These are phyloP conservation scores for Paracamarosporium sp. DNA, from an alignment of 2,329 filamentous ascomycete species.

Conservation along the genomic window DNA sequence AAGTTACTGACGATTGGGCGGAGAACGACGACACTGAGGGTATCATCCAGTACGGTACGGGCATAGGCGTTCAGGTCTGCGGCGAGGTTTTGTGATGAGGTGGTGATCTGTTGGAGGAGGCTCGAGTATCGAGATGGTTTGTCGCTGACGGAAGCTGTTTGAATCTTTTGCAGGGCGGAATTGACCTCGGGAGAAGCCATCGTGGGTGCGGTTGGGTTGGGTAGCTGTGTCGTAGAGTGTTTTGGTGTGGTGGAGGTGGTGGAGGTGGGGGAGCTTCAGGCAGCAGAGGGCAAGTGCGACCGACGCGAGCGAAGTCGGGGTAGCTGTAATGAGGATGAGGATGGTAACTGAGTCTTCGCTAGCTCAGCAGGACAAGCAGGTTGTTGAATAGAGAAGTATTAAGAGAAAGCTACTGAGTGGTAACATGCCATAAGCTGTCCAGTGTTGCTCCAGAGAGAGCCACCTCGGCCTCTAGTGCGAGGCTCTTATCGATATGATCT, in stretches of 20 bases:
- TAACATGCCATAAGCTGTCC: no score
- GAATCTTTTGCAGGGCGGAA: constrained; percentile 57
- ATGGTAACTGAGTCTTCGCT: no score
- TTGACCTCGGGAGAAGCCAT: constrained; percentile 61
- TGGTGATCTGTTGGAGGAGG: constrained; percentile 63
- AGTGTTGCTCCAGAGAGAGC: not conserved
- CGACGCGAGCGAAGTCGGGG: not conserved
- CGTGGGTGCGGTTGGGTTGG: no score
- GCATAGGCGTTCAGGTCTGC: constrained; percentile 73
- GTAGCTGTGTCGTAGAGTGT: constrained; percentile 7
- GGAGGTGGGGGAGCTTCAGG: constrained; percentile 20
- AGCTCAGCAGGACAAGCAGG: no score
- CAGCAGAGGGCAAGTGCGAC: constrained; percentile 9
- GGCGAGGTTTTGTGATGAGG: constrained; percentile 55
- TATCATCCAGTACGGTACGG: constrained; percentile 70
- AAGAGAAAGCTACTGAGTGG: not conserved
- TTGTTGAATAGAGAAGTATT: no score
- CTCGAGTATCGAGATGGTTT: constrained; percentile 64
- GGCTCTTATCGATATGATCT: not conserved
- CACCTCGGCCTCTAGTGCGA: not conserved
- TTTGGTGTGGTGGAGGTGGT: constrained; percentile 1
- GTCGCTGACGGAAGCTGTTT: constrained; percentile 54
- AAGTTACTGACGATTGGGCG: constrained; percentile 74
- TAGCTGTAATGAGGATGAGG: no score
- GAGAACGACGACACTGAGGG: constrained; percentile 77